phyloP scores from a whole-genome alignment of 768 basidiomycete genomes.

The Gyrodon lividus region DNA sequence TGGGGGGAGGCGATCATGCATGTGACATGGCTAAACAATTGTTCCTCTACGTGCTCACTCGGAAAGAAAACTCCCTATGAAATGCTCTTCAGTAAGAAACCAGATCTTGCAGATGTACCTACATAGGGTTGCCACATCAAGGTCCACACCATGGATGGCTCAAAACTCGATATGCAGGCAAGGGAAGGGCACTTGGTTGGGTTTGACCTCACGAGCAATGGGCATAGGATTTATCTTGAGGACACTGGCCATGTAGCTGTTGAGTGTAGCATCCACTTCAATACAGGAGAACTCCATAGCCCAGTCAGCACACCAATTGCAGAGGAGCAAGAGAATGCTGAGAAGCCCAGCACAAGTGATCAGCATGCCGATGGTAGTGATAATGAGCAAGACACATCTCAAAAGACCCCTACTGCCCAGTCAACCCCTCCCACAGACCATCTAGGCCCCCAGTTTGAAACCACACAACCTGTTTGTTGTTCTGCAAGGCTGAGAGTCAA shows the following conservation, averaged over 20 bases:
- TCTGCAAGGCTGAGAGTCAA: not conserved
- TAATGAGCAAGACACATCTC: not conserved
- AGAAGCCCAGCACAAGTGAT: not conserved
- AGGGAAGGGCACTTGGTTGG: constrained; percentile 16
- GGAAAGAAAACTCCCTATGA: too few species aligned
- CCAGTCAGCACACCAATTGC: not conserved
- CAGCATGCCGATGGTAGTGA: not conserved
- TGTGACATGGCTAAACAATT: too few species aligned
- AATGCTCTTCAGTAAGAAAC: constrained; percentile 5
- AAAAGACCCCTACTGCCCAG: not conserved
- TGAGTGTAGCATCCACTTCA: not conserved
- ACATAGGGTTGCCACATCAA: constrained; percentile 24
- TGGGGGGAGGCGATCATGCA: too few species aligned
- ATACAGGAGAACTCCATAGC: not conserved
- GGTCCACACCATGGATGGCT: constrained; percentile 6
- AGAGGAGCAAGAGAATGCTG: not conserved
- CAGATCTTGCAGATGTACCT: constrained; percentile 13
- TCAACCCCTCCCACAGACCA: not conserved
- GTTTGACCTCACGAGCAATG: constrained; percentile 13
- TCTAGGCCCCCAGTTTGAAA: not conserved
- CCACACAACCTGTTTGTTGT: not conserved
- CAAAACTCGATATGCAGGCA: constrained; percentile 14
- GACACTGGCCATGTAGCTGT: constrained; percentile 9
- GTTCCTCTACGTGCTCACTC: constrained; percentile 14
- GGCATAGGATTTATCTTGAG: constrained; percentile 10